Base-by-base conservation (phyloP, 106 monocot species). In the Hemerocallis citrina region DNA sequence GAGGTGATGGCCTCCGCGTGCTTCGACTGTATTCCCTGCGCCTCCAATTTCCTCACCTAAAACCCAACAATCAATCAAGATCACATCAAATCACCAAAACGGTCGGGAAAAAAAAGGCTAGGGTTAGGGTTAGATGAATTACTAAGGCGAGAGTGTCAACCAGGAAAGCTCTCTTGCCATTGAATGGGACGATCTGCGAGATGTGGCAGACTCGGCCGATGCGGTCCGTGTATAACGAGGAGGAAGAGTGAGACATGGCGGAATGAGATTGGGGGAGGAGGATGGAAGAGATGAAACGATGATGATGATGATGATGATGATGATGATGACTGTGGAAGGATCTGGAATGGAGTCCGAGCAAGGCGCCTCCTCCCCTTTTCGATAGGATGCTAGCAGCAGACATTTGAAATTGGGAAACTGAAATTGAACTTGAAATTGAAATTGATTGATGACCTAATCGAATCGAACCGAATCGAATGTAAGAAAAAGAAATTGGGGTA, bases 41-140 rank as follows among this genome's bases (percentile, higher is more conserved):
- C 77, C 43, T 86, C 86, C 64, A 86, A 51, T 28, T 52, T 81
- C 71, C 86, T 86, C 28, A 86, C 80, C 86, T 86, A 43, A 63
- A 47, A 48, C 38, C 34, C 63, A 52, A 19, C 13, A 16, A 44
- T 37, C 57, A 36, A 36, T 0, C 7, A 3, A 40, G 34, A 38
- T 25, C 0, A 22, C 8, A 25, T 12, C 3, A 39, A 42, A 0
- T 27, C 24, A 43, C 4, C 2, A 23, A 29, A 61, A 44, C 30
- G 3, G 2, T 3, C 42, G 2, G 30, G 24, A 13, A 2, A 9
- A 38, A 38, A 11, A 38, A 11, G 37, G 37, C 37, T 38, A 38
- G 37, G 37, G 37, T 5, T 6, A 38, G 37, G 7, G 7, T 11
- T 38, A 38, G 11, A 12, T n/a, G 17, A 6, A 4, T 46, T 68